Percentiles rank a stretch among this genome's conserved stretches.
Conservation (phyloP, 2,329 filamentous ascomycete genomes). For the Fusarium sp. region DNA sequence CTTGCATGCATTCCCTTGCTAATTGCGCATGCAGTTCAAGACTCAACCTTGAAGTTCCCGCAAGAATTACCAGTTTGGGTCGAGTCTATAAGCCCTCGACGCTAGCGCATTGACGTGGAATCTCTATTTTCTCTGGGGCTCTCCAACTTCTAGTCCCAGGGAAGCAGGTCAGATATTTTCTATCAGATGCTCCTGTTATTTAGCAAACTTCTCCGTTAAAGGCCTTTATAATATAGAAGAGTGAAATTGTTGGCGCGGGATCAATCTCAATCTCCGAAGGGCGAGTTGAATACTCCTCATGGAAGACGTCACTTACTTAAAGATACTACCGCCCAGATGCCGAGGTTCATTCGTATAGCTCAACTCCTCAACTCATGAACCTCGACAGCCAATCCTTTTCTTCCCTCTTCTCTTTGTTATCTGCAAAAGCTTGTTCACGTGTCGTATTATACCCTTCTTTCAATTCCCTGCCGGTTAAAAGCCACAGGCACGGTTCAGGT, state of each 20-base stretch:
- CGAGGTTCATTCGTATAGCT: conserved; percentile 26
- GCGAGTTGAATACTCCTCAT: conserved; percentile 18
- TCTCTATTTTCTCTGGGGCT: neutral
- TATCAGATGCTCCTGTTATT: conserved; percentile 1
- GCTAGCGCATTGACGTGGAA: conserved; percentile 10
- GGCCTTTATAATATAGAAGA: neutral
- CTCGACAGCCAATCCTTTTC: neutral
- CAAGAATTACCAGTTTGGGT: conserved; percentile 42
- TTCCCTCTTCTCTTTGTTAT: neutral
- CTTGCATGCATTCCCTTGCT: conserved; percentile 33
- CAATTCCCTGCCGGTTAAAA: neutral
- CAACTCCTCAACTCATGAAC: conserved; percentile 1
- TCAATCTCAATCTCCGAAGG: conserved; percentile 3
- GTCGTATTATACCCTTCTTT: neutral
- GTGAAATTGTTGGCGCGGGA: neutral
- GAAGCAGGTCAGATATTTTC: neutral
- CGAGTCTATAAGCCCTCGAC: conserved; percentile 9
- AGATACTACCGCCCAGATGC: conserved; percentile 10
- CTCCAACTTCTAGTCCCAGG: neutral
- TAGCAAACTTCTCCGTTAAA: neutral
- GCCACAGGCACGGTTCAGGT: conserved; percentile 2
- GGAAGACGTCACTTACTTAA: conserved; percentile 14
- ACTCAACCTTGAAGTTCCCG: conserved; percentile 28
- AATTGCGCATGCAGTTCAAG: conserved; percentile 1
- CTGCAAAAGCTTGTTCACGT: neutral